These are phyloP conservation scores for Lepidopterella palustris DNA, from an alignment of 495 filamentous ascomycete genomes.

Conservation along the genomic window DNA sequence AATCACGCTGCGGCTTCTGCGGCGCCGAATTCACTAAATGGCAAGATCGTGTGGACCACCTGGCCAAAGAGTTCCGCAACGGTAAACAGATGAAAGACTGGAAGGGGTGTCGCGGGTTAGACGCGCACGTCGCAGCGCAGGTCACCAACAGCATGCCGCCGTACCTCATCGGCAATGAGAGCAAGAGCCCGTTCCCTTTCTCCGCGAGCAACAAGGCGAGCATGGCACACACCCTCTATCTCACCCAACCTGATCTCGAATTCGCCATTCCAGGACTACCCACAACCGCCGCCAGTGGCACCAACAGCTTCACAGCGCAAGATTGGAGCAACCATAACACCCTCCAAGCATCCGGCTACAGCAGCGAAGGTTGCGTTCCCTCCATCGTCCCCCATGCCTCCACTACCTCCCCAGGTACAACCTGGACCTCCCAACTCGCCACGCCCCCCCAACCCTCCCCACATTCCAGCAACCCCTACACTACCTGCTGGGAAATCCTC, in stretches of 20 bases:
- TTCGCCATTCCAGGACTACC: background rate
- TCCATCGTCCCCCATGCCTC: background rate
- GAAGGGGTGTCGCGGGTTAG: slow-evolving; percentile 39
- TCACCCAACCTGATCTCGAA: slow-evolving; percentile 1
- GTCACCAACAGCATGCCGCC: slow-evolving; percentile 41
- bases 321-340: background rate
- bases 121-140: slow-evolving; percentile 32
- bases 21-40: slow-evolving; percentile 34
- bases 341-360: too few species aligned
- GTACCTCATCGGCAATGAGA: slow-evolving; percentile 38
- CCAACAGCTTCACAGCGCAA: too few species aligned
- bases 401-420: background rate
- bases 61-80: slow-evolving; percentile 39
- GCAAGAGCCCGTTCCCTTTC: slow-evolving; percentile 34
- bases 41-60: slow-evolving; percentile 37
- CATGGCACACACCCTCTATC: slow-evolving; percentile 10
- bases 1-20: slow-evolving; percentile 40
- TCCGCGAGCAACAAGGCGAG: slow-evolving; percentile 32
- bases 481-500: slow-evolving; percentile 40
- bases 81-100: slow-evolving; percentile 38
- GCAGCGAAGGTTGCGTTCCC: background rate
- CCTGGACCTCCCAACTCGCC: background rate
- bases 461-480: slow-evolving; percentile 4
- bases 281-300: too few species aligned
- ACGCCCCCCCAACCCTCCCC: background rate